Base-by-base conservation (phyloP, 345 rosid genomes). In the Lepidium africanum region DNA sequence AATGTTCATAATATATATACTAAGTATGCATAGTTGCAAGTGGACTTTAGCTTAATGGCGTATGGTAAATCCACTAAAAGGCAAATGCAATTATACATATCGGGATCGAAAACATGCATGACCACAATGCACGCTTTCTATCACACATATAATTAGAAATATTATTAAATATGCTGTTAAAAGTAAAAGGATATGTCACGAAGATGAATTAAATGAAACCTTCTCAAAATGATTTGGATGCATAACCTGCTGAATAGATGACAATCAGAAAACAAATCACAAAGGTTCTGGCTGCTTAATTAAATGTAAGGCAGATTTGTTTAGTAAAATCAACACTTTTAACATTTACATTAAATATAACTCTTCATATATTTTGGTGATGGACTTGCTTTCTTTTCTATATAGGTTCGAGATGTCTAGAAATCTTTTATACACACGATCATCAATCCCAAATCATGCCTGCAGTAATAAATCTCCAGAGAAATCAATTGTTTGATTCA, bases 361-460 rank as follows among this genome's bases (percentile, higher is more conserved):
- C 99, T 94, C 97, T 70, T 75, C 78, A 76, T 91, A 85, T 60
- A 91, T 97, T 73, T 91, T 96, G 21, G 76, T 55, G 71, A 94
- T 91, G 72, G 91, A 82, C 82, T 91, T 94, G n/a, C 79, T 73
- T 84, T 75, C 96, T 76, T 81, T 89, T 80, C 96, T 80, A 69
- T 94, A 94, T 91, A 94, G 78, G 81, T 91, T 91, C 77, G 91
- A 81, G 70, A 91, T 86, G 82, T 89, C 97, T 49, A 94, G 83
- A 75, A 94, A 94, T 38, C 86, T 88, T 60, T 94, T 94, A 75
- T 91, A 94, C 10, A 88, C 96, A 74, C 73, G 91, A 65, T 94
- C 99, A 71, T 91, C 97, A 27, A 81, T 82, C 63, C 88, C 92
- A 79, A 94, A 94, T 43, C 99, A 83, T 41, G 81, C 82, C 97